phyloP scores from a whole-genome alignment of 306 rosid genomes.

The Citrullus mucosospermus region DNA sequence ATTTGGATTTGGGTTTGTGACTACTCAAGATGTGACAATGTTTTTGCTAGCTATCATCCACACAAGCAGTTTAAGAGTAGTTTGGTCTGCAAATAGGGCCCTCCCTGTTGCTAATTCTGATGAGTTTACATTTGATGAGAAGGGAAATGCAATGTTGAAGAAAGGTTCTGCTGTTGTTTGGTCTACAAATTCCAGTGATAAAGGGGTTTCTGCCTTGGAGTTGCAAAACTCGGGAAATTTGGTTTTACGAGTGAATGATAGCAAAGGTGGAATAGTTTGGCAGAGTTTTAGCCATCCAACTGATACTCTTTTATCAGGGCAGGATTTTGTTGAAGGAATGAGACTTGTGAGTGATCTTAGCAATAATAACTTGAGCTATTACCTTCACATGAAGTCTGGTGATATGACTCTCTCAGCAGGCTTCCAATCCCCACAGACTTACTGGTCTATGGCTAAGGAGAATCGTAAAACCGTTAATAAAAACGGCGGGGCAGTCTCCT shows the following conservation, averaged over 20 bases:
- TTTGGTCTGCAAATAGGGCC: constrained; percentile 76
- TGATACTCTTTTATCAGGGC: constrained; percentile 55
- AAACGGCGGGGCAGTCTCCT: constrained; percentile 32
- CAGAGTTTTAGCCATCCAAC: constrained; percentile 83
- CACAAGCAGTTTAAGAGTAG: constrained; percentile 4
- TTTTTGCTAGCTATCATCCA: constrained; percentile 45
- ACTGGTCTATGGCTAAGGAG: constrained; percentile 72
- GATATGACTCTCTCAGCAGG: constrained; percentile 51
- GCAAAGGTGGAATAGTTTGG: constrained; percentile 37
- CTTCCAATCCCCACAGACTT: constrained; percentile 56
- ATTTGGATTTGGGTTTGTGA: constrained; percentile 47
- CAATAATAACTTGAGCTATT: constrained; percentile 32
- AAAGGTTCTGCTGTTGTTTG: constrained; percentile 40
- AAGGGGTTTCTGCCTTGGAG: constrained; percentile 46
- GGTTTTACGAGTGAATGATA: constrained; percentile 32
- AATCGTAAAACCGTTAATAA: constrained; percentile 33
- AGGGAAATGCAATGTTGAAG: constrained; percentile 40
- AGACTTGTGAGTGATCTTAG: constrained; percentile 46
- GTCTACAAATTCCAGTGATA: constrained; percentile 41
- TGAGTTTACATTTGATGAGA: constrained; percentile 39
- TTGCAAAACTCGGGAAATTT: constrained; percentile 65
- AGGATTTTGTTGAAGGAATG: constrained; percentile 65
- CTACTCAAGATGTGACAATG: constrained; percentile 27
- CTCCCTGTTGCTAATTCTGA: constrained; percentile 59
- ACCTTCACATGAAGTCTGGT: constrained; percentile 67